Conservation (phyloP, 495 filamentous ascomycete genomes). For the Trichoderma erinaceum region DNA sequence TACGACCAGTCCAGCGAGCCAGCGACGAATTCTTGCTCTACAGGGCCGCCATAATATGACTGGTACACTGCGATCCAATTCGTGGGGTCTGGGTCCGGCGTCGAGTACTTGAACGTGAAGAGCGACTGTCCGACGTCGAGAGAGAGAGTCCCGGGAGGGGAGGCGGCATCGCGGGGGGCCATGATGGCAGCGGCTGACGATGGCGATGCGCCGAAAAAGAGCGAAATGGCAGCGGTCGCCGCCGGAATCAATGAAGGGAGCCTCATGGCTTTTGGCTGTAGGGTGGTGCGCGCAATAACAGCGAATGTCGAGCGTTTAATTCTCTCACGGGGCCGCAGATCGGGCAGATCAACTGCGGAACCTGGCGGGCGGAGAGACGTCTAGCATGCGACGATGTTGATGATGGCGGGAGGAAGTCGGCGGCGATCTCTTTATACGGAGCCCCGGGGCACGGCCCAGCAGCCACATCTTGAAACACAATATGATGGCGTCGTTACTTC, state of each 20-base stretch:
- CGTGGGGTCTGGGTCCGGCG: neutral
- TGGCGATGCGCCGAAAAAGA: conserved; percentile 1
- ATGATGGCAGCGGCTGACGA: conserved; percentile 1
- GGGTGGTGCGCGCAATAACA: neutral
- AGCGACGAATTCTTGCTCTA: neutral
- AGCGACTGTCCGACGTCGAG: neutral
- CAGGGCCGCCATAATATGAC: neutral
- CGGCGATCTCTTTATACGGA: conserved; percentile 2
- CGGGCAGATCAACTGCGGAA: neutral
- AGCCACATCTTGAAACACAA: neutral
- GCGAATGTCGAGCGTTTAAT: neutral
- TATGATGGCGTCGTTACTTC: neutral
- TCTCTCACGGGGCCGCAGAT: conserved; percentile 9
- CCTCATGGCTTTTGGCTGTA: neutral
- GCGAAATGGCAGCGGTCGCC: conserved; percentile 1
- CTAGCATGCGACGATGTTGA: no score
- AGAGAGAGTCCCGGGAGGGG: neutral
- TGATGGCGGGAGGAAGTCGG: neutral
- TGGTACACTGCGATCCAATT: conserved; percentile 10
- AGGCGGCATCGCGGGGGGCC: neutral
- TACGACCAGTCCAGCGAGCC: conserved; percentile 1
- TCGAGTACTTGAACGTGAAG: conserved; percentile 15
- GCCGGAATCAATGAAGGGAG: neutral
- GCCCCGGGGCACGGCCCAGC: neutral
- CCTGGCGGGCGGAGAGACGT: no score